Conservation (phyloP, 1,284 basidiomycete genomes). For the Hortiboletus rubellus region DNA sequence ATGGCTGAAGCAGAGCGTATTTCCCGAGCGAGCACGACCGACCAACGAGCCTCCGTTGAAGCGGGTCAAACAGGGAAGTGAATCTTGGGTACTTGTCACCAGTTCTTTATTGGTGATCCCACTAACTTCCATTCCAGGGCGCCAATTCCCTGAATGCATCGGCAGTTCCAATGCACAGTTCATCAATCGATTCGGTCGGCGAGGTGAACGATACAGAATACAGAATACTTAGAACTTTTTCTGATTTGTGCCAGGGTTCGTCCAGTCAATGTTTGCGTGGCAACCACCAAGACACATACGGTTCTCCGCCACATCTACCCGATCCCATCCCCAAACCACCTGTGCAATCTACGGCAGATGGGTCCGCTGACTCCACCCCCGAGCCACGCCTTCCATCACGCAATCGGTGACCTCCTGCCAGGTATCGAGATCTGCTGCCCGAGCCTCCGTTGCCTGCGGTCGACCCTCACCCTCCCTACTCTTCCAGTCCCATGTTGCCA, state of each 20-base stretch:
- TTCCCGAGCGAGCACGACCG: neutral
- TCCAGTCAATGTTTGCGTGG: too few species aligned
- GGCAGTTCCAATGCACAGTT: neutral
- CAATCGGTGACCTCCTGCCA: neutral
- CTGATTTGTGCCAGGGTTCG: too few species aligned
- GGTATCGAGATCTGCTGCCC: constrained; percentile 1
- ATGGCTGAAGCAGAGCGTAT: neutral
- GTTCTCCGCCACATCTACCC: neutral
- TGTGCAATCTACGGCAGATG: neutral
- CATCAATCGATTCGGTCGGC: neutral
- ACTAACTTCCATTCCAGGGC: neutral
- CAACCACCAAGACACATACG: neutral
- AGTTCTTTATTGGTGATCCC: neutral
- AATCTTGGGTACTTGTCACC: neutral
- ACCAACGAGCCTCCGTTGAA: neutral
- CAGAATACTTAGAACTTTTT: too few species aligned
- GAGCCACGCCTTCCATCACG: neutral
- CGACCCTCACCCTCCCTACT: neutral
- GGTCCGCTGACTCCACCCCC: neutral
- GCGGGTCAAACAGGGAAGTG: neutral
- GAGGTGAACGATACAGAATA: neutral
- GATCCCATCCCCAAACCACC: neutral
- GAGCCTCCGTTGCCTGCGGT: neutral
- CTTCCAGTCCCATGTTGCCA: neutral
- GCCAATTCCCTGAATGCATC: neutral